Percentiles rank a stretch among this genome's conserved stretches.
Evolutionary conservation across 2,329 filamentous ascomycete species (phyloP).

Genomic region (Elsinoe arachidis): DNA sequence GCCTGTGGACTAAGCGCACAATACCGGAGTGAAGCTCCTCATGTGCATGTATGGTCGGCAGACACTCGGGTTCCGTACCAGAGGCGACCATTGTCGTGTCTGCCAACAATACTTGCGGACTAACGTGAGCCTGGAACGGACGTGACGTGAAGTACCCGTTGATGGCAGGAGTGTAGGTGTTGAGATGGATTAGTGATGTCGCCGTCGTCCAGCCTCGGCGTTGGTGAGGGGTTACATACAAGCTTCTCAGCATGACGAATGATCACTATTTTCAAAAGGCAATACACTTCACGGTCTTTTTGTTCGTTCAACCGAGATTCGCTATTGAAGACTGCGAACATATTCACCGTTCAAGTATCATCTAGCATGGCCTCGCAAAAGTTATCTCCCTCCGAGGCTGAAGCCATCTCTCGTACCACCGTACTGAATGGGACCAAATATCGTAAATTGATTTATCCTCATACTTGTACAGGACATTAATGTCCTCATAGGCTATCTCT

Average conservation of each 20-base stretch:
- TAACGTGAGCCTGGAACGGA: too few species aligned
- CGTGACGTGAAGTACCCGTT: too few species aligned
- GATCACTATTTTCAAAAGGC: not conserved
- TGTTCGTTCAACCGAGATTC: not conserved
- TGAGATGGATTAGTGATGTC: not conserved
- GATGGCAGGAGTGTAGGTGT: too few species aligned
- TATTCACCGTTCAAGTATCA: not conserved
- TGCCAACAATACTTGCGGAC: too few species aligned
- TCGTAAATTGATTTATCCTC: not conserved
- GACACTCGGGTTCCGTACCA: too few species aligned
- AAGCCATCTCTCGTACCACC: slow-evolving; percentile 3
- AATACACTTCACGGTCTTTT: not conserved
- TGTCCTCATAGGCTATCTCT: slow-evolving; percentile 40
- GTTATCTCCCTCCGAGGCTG: slow-evolving; percentile 3
- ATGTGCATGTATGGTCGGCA: too few species aligned
- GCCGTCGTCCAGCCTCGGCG: not conserved
- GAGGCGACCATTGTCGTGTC: too few species aligned
- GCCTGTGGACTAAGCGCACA: too few species aligned
- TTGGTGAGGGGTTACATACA: not conserved
- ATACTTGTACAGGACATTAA: not conserved
- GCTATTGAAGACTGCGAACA: not conserved
- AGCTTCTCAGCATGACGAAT: not conserved
- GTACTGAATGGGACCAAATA: slow-evolving; percentile 11
- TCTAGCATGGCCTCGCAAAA: not conserved
- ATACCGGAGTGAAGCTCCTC: too few species aligned